Conservation (phyloP, 768 basidiomycete genomes). For the Mycena epipterygia region DNA sequence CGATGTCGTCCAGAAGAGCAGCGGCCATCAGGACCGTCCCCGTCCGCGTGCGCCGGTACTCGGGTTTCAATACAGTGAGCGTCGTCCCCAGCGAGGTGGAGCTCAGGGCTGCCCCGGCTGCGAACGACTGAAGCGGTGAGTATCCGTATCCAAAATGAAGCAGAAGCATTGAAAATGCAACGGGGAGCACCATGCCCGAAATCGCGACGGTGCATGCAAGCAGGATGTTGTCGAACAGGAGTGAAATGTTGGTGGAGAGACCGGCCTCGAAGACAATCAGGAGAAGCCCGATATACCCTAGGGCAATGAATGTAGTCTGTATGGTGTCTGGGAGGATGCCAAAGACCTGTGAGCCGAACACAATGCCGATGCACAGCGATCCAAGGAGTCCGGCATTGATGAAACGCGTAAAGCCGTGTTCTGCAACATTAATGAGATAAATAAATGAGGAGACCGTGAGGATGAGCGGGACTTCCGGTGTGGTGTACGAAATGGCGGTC, state of each 20-base stretch:
- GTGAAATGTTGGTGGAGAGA: conserved; percentile 60
- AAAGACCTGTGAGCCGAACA: conserved; percentile 66
- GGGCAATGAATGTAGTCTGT: conserved; percentile 59
- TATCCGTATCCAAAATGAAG: conserved; percentile 58
- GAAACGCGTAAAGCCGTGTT: conserved; percentile 53
- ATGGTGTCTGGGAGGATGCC: conserved; percentile 56
- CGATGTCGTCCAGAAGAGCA: conserved; percentile 75
- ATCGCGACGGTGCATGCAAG: conserved; percentile 64
- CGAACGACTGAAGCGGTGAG: conserved; percentile 62
- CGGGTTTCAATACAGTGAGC: conserved; percentile 67
- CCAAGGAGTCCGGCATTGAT: conserved; percentile 65
- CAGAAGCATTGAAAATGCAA: conserved; percentile 62
- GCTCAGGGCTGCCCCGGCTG: conserved; percentile 72
- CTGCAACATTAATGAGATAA: conserved; percentile 64
- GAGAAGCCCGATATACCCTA: conserved; percentile 61
- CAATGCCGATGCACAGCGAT: conserved; percentile 66
- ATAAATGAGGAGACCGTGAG: conserved; percentile 68
- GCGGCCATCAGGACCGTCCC: conserved; percentile 72
- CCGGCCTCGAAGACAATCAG: conserved; percentile 74
- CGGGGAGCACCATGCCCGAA: conserved; percentile 65
- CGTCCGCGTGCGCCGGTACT: conserved; percentile 61
- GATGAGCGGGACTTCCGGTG: conserved; percentile 51
- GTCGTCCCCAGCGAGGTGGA: conserved; percentile 79
- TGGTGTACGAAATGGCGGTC: conserved; percentile 40
- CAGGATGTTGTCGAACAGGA: conserved; percentile 60